These are phyloP conservation scores for Pancytospora philotis DNA, from an alignment of 371 early-diverging fungal genomes.

Conservation along the genomic window DNA sequence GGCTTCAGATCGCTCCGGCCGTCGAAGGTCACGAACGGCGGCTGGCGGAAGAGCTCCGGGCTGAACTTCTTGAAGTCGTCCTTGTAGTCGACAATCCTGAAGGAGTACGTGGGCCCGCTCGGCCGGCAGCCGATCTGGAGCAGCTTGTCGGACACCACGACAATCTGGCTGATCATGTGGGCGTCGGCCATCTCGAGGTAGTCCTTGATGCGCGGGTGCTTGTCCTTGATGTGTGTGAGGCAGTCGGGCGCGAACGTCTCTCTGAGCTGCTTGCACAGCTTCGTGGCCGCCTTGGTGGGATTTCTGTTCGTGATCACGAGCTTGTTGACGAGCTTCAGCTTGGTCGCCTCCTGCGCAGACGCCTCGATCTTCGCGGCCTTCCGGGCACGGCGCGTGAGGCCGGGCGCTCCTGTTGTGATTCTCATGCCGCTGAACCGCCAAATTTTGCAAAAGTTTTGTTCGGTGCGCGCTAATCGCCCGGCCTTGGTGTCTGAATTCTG, in stretches of 20 bases:
- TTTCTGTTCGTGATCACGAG: slow-evolving; percentile 29
- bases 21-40: slow-evolving; percentile 37
- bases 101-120: slow-evolving; percentile 34
- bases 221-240: slow-evolving; percentile 21
- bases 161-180: slow-evolving; percentile 29
- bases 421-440: too few species aligned
- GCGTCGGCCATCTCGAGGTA: slow-evolving; percentile 19
- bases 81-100: slow-evolving; percentile 36
- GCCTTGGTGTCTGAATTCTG: too few species aligned
- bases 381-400: too few species aligned
- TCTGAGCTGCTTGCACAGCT: slow-evolving; percentile 33
- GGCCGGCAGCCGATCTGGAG: slow-evolving; percentile 23
- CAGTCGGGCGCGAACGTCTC: slow-evolving; percentile 32
- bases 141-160: slow-evolving; percentile 28
- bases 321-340: not conserved
- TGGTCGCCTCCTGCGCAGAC: not conserved
- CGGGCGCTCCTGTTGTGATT: too few species aligned
- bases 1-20: slow-evolving; percentile 9
- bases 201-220: slow-evolving; percentile 9
- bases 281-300: slow-evolving; percentile 26
- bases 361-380: too few species aligned
- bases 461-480: too few species aligned
- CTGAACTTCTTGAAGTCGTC: slow-evolving; percentile 16
- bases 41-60: slow-evolving; percentile 6
- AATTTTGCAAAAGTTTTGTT: too few species aligned